Evolutionary conservation across 129 eudicot genomes (phyloP).

Genomic region (Arctium minus): DNA sequence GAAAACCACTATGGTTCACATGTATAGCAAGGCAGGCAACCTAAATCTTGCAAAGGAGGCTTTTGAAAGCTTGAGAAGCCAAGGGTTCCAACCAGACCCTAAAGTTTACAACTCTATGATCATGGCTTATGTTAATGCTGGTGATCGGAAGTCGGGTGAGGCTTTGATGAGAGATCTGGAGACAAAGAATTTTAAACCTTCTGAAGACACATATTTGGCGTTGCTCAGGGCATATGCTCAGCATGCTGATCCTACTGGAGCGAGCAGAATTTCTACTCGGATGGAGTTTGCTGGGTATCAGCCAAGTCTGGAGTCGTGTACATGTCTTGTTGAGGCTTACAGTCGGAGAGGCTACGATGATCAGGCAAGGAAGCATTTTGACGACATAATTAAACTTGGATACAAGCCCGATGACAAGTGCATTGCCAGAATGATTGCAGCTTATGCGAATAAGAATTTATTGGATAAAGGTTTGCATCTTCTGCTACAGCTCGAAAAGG

Average conservation of each 20-base stretch:
- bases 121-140: conserved; percentile 61
- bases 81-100: conserved; percentile 66
- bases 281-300: conserved; percentile 65
- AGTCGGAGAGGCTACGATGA: conserved; percentile 37
- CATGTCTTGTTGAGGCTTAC: conserved; percentile 64
- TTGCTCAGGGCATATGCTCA: conserved; percentile 55
- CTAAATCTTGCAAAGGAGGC: conserved; percentile 53
- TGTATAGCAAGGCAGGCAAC: conserved; percentile 70
- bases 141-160: conserved; percentile 39
- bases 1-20: conserved; percentile 50
- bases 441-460: conserved; percentile 51
- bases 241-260: conserved; percentile 40
- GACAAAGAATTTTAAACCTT: conserved; percentile 41
- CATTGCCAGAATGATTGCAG: conserved; percentile 59
- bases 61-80: conserved; percentile 49
- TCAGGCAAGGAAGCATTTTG: conserved; percentile 58
- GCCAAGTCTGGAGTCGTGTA: conserved; percentile 40
- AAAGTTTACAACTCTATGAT: conserved; percentile 68
- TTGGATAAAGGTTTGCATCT: conserved; percentile 69
- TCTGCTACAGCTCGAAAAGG: conserved; percentile 64
- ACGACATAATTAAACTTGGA: conserved; percentile 54
- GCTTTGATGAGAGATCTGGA: conserved; percentile 52
- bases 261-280: conserved; percentile 25
- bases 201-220: conserved; percentile 52
- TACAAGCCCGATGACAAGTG: conserved; percentile 76